phyloP scores from a whole-genome alignment of 805 yeast species.

The Myxozyma udenii region DNA sequence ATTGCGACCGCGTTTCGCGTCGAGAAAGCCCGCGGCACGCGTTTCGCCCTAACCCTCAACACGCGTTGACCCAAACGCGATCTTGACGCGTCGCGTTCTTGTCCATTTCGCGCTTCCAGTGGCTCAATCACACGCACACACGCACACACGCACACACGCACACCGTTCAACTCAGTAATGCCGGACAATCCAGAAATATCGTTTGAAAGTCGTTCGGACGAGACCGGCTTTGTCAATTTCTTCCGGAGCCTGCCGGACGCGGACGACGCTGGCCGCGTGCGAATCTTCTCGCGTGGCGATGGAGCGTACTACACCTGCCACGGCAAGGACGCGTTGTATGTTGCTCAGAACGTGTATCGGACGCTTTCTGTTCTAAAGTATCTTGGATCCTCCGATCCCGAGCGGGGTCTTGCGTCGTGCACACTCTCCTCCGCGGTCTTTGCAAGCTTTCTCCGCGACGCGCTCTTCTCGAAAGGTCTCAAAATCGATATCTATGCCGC shows the following conservation, averaged over 20 bases:
- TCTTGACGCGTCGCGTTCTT: conserved; percentile 5
- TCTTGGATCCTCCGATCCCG: conserved; percentile 37
- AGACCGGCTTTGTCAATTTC: conserved; percentile 38
- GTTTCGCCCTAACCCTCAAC: too few species aligned
- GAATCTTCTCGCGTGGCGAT: conserved; percentile 42
- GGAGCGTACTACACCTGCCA: conserved; percentile 62
- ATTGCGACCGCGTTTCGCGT: too few species aligned
- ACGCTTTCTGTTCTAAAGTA: conserved; percentile 76
- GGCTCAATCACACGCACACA: too few species aligned
- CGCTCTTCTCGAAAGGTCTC: conserved; percentile 65
- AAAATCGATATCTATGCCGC: conserved; percentile 73
- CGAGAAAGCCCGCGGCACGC: too few species aligned
- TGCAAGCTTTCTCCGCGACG: conserved; percentile 57
- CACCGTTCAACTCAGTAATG: background rate
- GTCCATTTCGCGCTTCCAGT: background rate
- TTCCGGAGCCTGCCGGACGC: conserved; percentile 20
- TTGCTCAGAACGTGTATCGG: conserved; percentile 80
- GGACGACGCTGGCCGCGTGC: conserved; percentile 14
- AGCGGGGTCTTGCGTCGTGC: conserved; percentile 56
- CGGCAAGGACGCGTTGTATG: conserved; percentile 71
- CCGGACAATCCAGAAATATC: conserved; percentile 53
- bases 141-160: too few species aligned
- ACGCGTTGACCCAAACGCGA: background rate
- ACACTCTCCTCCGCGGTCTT: conserved; percentile 77
- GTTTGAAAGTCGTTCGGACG: conserved; percentile 53